These are phyloP conservation scores for Ophiostoma fasciatum DNA, from an alignment of 2,329 filamentous ascomycete genomes.

Conservation along the genomic window DNA sequence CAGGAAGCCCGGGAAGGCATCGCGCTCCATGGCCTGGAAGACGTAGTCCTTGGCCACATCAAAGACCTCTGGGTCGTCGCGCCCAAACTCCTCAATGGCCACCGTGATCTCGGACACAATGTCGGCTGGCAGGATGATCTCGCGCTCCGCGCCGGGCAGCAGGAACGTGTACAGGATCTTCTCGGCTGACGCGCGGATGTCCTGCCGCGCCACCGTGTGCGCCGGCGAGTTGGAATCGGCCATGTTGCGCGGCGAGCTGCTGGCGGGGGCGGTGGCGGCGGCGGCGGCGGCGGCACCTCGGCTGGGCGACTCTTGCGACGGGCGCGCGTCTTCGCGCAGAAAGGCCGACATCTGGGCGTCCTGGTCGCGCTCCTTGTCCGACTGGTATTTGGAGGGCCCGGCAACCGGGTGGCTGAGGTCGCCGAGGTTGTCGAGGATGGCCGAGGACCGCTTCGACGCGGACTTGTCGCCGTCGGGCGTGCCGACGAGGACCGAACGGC, in stretches of 20 bases:
- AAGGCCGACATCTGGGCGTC: slow-evolving; percentile 89
- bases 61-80: slow-evolving; percentile 94
- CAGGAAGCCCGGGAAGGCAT: slow-evolving; percentile 96
- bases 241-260: slow-evolving; percentile 43
- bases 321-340: slow-evolving; percentile 51
- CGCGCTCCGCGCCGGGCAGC: slow-evolving; percentile 85
- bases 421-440: slow-evolving; percentile 57
- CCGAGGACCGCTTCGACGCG: slow-evolving; percentile 72
- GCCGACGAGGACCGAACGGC: slow-evolving; percentile 80
- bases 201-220: slow-evolving; percentile 72
- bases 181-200: slow-evolving; percentile 86
- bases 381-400: slow-evolving; percentile 46
- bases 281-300: slow-evolving; percentile 22
- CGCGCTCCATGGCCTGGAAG: slow-evolving; percentile 98
- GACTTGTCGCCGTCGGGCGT: slow-evolving; percentile 76
- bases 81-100: slow-evolving; percentile 76
- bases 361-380: slow-evolving; percentile 59
- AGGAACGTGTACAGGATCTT: slow-evolving; percentile 98
- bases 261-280: slow-evolving; percentile 36
- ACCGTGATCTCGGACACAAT: slow-evolving; percentile 78
- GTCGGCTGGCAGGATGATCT: slow-evolving; percentile 80
- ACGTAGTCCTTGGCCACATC: slow-evolving; percentile 98
- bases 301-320: slow-evolving; percentile 41
- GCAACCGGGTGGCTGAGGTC: slow-evolving; percentile 48
- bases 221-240: slow-evolving; percentile 70